These are phyloP conservation scores for Inonotus obliquus DNA, from an alignment of 1,284 basidiomycete species.

Conservation along the genomic window DNA sequence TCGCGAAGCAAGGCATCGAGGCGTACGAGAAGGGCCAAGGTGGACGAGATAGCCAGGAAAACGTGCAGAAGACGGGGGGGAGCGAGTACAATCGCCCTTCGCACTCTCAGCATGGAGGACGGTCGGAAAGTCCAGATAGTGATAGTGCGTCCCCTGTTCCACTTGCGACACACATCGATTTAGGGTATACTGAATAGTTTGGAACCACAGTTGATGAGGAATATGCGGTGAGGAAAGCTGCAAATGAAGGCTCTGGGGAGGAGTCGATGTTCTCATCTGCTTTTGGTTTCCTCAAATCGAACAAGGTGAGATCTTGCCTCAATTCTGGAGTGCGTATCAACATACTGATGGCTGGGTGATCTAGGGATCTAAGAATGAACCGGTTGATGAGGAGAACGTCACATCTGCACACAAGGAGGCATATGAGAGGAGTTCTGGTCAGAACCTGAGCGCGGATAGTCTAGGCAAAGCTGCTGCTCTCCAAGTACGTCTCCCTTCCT, in stretches of 20 bases:
- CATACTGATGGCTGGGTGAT: background rate
- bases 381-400: slow-evolving; percentile 65
- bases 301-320: slow-evolving; percentile 36
- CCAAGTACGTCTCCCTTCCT: slow-evolving; percentile 41
- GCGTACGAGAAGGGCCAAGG: slow-evolving; percentile 38
- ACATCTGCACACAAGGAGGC: slow-evolving; percentile 44
- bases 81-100: slow-evolving; percentile 13
- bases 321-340: background rate
- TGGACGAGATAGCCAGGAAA: slow-evolving; percentile 23
- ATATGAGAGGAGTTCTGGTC: slow-evolving; percentile 48
- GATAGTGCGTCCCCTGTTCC: slow-evolving; percentile 19
- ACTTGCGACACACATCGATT: background rate
- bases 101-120: slow-evolving; percentile 14
- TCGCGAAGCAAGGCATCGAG: slow-evolving; percentile 60
- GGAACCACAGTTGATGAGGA: slow-evolving; percentile 49
- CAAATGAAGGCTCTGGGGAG: slow-evolving; percentile 42
- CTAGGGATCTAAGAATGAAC: slow-evolving; percentile 48
- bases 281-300: slow-evolving; percentile 44
- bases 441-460: slow-evolving; percentile 49
- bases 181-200: background rate
- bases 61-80: slow-evolving; percentile 17
- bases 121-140: slow-evolving; percentile 30
- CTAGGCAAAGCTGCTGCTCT: slow-evolving; percentile 75
- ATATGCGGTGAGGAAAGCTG: slow-evolving; percentile 48
- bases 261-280: slow-evolving; percentile 48